Evolutionary conservation across 2,329 filamentous ascomycete species (phyloP), one percentile per base, ranked within the genome.

Genomic region (Endoconidiophora polonica): DNA sequence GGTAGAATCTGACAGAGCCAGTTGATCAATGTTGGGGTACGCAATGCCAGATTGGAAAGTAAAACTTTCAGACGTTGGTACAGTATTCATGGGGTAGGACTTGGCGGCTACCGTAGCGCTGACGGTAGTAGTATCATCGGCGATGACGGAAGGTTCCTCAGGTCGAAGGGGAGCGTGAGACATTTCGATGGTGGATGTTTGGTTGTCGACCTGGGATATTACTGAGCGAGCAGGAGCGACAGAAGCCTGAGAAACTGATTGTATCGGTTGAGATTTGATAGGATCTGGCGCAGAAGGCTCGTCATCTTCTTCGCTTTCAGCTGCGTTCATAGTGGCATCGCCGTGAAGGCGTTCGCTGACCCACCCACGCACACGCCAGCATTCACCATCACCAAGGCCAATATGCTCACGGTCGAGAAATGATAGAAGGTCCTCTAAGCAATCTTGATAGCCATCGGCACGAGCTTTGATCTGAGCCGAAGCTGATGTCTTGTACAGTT

Each of bases 401-500:
- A 94, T 71, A 55, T 85, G 79, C 60, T 87, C 80, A 60, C 77
- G 82, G 61, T 96, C 88, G 49, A 96, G 68, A 57, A 94, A 93
- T 14, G 72, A 66, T n/a, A 95, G 68, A 4, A 98, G 69, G 57
- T 96, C 90, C 56, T 95, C 86, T 37, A 98, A 69, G 37, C 88
- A 93, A 61, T 96, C 88, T 63, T 95, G 88, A 59, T 95, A 96
- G 23, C 91, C 91, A 38, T 88, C 81, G 46, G 76, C 68, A 46
- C 85, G 79, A 44, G 86, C 79, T 59, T 81, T 80, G 46, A 81
- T 73, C 62, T 91, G 81, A 45, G 85, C 83, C 29, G 79, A 72
- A 10, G 85, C 82, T 2, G 90, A 90, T 38, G 81, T 88, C 66
- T 94, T 95, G 69, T 96, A 96, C 12, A 98, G 79, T 60, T 93